Evolutionary conservation across 139 green algal species (phyloP), one percentile per base, ranked within the genome.

Genomic region (Nannochloris sp.): DNA sequence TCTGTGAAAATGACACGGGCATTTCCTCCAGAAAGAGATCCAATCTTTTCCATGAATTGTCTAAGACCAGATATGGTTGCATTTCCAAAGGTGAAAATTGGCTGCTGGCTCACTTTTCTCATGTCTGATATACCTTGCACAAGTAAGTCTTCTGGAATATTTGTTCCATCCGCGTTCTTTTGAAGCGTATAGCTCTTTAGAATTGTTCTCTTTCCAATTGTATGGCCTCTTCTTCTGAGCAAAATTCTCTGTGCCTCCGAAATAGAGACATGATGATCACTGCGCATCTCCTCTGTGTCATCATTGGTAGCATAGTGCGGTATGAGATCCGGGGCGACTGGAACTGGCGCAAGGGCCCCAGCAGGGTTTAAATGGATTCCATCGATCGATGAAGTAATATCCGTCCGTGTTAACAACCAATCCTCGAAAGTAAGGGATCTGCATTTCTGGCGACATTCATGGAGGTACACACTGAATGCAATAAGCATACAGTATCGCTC

Each of bases 401-500:
- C 84, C 3, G 76, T 74, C 26, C 86, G 75, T n/a, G 64, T 62
- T n/a, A 28, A 48, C 31, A 88, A 65, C 87, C 87, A 94, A 33
- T 80, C 79, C 61, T 71, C 60, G 48, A 80, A 81, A 4, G 63
- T 79, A 23, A 62, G 30, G 4, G 58, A 50, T 51, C 66, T 45
- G 28, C 59, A 62, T 6, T 65, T 50, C 25, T 43, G n/a, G 25
- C 37, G 31, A 45, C 62, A 77, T 48, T 79, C 68, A 63, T 88
- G 70, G 53, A 97, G 75, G 75, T 89, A 97, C 14, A 70, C 82
- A 1, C 87, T 69, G 66, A 93, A 93, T 5, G 75, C 77, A 66
- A 97, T 90, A 36, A 97, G 79, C 76, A 94, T 70, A 74, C 81
- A 91, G 80, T 96, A 97, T 62, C 91, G 80, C 78, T 96, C 85